Percentiles rank a stretch among this genome's conserved stretches.
Conservation (phyloP, 1,284 basidiomycete genomes). For the Puccinia polysora region DNA sequence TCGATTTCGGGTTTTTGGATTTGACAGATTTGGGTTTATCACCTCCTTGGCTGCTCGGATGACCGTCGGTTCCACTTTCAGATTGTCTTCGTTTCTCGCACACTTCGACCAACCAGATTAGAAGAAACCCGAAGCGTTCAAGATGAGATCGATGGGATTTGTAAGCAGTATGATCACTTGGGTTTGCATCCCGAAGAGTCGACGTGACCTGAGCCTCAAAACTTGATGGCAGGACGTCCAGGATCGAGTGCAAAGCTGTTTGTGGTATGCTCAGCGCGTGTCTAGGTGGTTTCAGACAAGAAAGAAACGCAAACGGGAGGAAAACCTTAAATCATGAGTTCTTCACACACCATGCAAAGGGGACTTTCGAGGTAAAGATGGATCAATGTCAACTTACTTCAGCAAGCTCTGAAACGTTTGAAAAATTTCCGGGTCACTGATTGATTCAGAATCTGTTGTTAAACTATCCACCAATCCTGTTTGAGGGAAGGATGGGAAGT, state of each 20-base stretch:
- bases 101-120: conserved; percentile 74
- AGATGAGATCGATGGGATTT: conserved; percentile 67
- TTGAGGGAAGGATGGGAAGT: background rate
- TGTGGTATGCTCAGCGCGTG: conserved; percentile 43
- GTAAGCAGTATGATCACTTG: conserved; percentile 67
- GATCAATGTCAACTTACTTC: conserved; percentile 39
- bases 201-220: conserved; percentile 67
- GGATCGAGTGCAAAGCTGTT: conserved; percentile 43
- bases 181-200: conserved; percentile 60
- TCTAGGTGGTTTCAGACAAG: conserved; percentile 18
- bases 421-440: conserved; percentile 44
- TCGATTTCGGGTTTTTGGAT: conserved; percentile 9
- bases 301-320: background rate
- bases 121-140: conserved; percentile 80
- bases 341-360: background rate
- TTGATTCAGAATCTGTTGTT: conserved; percentile 41
- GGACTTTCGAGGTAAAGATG: background rate
- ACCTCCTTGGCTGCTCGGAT: background rate
- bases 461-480: conserved; percentile 45
- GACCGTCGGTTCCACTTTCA: background rate
- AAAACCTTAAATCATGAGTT: background rate
- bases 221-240: conserved; percentile 45
- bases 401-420: conserved; percentile 45
- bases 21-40: conserved; percentile 24
- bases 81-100: conserved; percentile 60